Conservation (phyloP, 805 yeast genomes). For the Ogataea henricii region DNA sequence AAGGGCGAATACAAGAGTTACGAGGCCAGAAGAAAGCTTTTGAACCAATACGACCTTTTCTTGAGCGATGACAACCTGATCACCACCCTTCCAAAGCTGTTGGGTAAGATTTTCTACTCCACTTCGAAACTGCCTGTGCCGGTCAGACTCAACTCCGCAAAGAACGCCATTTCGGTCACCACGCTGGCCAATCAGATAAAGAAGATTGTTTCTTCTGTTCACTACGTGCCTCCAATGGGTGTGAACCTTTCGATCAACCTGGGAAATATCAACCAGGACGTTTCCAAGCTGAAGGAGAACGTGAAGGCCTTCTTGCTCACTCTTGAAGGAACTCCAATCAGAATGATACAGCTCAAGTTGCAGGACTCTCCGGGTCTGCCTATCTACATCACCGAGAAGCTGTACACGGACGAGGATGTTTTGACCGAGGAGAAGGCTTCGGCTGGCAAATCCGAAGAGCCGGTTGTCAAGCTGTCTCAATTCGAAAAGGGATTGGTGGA, state of each 20-base stretch:
- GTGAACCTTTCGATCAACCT: slow-evolving; percentile 63
- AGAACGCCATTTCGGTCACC: slow-evolving; percentile 40
- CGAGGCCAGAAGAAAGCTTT: slow-evolving; percentile 81
- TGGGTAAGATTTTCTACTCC: slow-evolving; percentile 78
- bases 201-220: slow-evolving; percentile 58
- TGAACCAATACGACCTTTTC: slow-evolving; percentile 69
- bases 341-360: slow-evolving; percentile 66
- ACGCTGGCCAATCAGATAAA: slow-evolving; percentile 61
- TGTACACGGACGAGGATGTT: slow-evolving; percentile 53
- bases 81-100: slow-evolving; percentile 74
- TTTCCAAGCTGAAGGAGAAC: slow-evolving; percentile 60
- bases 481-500: slow-evolving; percentile 83
- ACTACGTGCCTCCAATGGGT: slow-evolving; percentile 72
- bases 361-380: slow-evolving; percentile 82
- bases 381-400: slow-evolving; percentile 64
- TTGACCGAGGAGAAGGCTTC: slow-evolving; percentile 35
- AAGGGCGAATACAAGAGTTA: slow-evolving; percentile 85
- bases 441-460: slow-evolving; percentile 27
- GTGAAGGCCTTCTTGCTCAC: slow-evolving; percentile 52
- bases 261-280: slow-evolving; percentile 54
- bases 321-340: slow-evolving; percentile 48
- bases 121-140: slow-evolving; percentile 68
- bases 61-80: slow-evolving; percentile 82
- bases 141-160: slow-evolving; percentile 45
- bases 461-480: slow-evolving; percentile 49